Conservation (phyloP, 352 stramenopile species). For the Phytophthora fragariaefolia region DNA sequence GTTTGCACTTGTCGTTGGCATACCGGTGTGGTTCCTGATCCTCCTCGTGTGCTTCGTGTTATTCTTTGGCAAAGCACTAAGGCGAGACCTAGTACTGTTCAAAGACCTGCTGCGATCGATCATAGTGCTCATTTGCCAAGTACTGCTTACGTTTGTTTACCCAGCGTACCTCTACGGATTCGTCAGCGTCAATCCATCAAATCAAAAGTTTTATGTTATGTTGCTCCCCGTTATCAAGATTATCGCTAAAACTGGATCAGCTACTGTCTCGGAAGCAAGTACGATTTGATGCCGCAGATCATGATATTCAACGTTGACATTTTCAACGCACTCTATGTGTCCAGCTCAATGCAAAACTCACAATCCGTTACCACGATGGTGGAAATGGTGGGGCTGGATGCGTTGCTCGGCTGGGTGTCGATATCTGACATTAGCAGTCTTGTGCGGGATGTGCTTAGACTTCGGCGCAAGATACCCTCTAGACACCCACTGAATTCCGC, state of each 20-base stretch:
- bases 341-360: constrained; percentile 47
- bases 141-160: constrained; percentile 48
- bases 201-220: constrained; percentile 40
- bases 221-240: constrained; percentile 54
- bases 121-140: constrained; percentile 37
- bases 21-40: constrained; percentile 25
- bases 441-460: not conserved
- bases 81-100: constrained; percentile 10
- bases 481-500: not conserved
- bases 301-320: constrained; percentile 60
- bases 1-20: constrained; percentile 39
- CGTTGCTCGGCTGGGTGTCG: constrained; percentile 32
- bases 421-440: constrained; percentile 27
- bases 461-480: constrained; percentile 15
- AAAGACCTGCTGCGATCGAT: constrained; percentile 27
- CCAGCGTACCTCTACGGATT: constrained; percentile 49
- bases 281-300: constrained; percentile 42
- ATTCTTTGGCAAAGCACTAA: constrained; percentile 31
- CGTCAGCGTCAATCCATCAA: constrained; percentile 4
- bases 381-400: constrained; percentile 39
- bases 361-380: constrained; percentile 30
- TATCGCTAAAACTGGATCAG: constrained; percentile 45
- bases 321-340: constrained; percentile 50
- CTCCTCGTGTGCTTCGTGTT: constrained; percentile 25
- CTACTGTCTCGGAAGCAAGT: constrained; percentile 16